Base-by-base conservation (phyloP, 148 eudicot genomes). In the Chenopodium suecicum region DNA sequence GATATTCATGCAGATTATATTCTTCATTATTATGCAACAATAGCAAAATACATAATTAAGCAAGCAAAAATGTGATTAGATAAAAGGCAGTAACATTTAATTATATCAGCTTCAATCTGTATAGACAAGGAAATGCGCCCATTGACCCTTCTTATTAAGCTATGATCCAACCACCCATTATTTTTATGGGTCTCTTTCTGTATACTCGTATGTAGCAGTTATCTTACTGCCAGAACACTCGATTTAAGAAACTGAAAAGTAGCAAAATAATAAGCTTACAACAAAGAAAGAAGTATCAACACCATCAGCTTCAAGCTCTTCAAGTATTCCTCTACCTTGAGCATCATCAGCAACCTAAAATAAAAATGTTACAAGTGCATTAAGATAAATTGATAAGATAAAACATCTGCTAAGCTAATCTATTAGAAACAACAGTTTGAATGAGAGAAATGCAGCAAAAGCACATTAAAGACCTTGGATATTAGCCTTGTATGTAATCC, bases 271-370 rank as follows among this genome's bases (percentile, higher is more conserved):
- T 77, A 70, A 79, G 54, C 84, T 84, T 86, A 92, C 99, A 89
- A 96, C 92, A 77, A 96, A 74, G 85, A 86, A 92, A 77, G 99
- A 96, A 71, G 97, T 89, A 83, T 96, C 94, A 73, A 94, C 90
- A 37, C 97, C 91, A 83, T 92, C 99, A 81, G 92, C 92, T 87
- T 92, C 88, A 77, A 94, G 90, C 86, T 94, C 99, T 75, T 92
- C 89, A 68, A 96, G 78, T 64, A 94, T 87, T 16, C 91, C 93
- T 85, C 91, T 91, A 81, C 97, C 98, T 89, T 94, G 97, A 86
- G 95, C 81, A 88, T 96, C 98, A 87, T 91, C 90, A 27, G 99
- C 99, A 85, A 96, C 92, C 98, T 96, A 83, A 47, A 32, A 65
- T 75, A 14, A 66, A 72, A 25, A 44, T 64, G 81, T 78, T 80